Percentiles rank a stretch among this genome's conserved stretches.
phyloP scores from a whole-genome alignment of 148 eudicot genomes.

The Euryodendron excelsum region DNA sequence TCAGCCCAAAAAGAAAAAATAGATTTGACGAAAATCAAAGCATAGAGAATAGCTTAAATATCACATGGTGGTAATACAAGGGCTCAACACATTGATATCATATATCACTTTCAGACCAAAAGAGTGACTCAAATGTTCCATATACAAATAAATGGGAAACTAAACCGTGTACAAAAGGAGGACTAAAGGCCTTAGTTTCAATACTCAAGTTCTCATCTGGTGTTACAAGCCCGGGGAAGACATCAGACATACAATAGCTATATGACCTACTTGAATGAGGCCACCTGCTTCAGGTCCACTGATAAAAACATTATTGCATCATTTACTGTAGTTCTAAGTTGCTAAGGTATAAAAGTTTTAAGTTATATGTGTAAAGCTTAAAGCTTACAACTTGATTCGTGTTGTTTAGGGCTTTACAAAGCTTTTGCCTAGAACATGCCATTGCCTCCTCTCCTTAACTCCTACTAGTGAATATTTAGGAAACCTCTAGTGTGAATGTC shows the following conservation, averaged over 20 bases:
- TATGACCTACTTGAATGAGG: background rate
- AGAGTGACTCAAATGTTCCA: background rate
- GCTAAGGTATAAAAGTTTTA: too few species aligned
- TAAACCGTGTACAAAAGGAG: background rate
- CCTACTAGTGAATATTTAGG: too few species aligned
- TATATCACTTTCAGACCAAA: background rate
- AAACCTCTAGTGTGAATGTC: too few species aligned
- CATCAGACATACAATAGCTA: background rate
- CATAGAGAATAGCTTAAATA: background rate
- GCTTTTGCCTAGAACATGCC: too few species aligned
- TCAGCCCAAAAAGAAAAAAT: background rate
- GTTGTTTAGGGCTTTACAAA: too few species aligned
- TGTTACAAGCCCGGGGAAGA: too few species aligned
- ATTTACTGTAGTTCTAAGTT: background rate
- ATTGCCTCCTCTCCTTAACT: too few species aligned
- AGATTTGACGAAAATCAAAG: background rate
- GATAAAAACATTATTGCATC: background rate
- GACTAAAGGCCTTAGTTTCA: too few species aligned
- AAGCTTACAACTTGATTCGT: too few species aligned
- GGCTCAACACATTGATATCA: background rate
- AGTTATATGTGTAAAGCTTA: background rate
- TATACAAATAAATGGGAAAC: background rate
- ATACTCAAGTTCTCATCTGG: too few species aligned
- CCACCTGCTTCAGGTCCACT: background rate
- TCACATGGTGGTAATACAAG: background rate